Percentiles rank a stretch among this genome's conserved stretches.
Conservation (phyloP, 352 stramenopile genomes). For the Globisporangium polare region DNA sequence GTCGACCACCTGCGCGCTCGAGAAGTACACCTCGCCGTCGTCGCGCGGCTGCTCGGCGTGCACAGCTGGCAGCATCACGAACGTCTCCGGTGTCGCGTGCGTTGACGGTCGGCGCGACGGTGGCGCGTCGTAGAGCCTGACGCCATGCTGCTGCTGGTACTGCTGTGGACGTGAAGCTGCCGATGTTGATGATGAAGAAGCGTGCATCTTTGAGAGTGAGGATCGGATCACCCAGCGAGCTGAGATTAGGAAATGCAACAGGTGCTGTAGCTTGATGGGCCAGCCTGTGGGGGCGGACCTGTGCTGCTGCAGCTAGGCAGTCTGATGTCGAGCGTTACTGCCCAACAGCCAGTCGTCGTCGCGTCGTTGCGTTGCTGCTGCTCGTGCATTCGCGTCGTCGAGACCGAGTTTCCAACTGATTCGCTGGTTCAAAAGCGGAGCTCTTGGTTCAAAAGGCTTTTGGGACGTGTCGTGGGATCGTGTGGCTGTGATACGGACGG, state of each 20-base stretch:
- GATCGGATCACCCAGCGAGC: no score
- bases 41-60: background rate
- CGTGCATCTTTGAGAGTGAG: constrained; percentile 6
- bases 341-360: constrained; percentile 4
- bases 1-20: constrained; percentile 13
- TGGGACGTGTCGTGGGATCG: background rate
- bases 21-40: constrained; percentile 11
- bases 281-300: background rate
- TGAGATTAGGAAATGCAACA: no score
- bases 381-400: constrained; percentile 9
- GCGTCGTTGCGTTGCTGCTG: background rate
- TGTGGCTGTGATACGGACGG: background rate
- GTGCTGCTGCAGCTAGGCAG: background rate
- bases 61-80: background rate
- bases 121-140: constrained; percentile 10
- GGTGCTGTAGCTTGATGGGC: background rate
- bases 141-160: background rate
- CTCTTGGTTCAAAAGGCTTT: background rate
- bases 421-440: background rate
- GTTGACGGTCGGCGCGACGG: background rate
- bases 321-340: background rate
- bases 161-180: background rate
- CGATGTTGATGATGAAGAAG: background rate
- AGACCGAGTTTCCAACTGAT: background rate
- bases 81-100: background rate